A percentile compares a stretch with the other conserved stretches of the same genome.
Conservation (phyloP, 148 eudicot species). For the Rheum nobile region DNA sequence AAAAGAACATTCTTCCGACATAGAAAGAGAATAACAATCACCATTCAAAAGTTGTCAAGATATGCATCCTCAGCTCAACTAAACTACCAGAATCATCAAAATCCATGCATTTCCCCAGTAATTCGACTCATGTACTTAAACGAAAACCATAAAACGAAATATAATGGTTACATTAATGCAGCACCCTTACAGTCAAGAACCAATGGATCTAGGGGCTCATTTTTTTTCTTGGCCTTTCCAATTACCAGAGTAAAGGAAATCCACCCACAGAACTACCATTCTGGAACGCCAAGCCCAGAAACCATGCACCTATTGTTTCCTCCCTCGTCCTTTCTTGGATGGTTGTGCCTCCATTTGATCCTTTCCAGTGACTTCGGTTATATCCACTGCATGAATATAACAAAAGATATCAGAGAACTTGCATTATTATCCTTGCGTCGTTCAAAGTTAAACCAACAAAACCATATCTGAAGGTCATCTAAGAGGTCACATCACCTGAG, state of each 20-base stretch:
- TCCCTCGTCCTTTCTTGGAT: constrained; percentile 81
- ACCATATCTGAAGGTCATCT: background rate
- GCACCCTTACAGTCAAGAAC: background rate
- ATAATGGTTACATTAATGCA: background rate
- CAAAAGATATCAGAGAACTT: background rate
- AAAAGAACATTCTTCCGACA: background rate
- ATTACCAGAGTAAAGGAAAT: background rate
- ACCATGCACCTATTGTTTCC: constrained; percentile 47
- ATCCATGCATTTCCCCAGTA: background rate
- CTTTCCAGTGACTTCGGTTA: constrained; percentile 75
- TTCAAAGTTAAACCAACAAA: background rate
- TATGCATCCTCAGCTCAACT: background rate
- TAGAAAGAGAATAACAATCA: background rate
- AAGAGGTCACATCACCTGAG: background rate
- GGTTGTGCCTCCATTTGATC: constrained; percentile 76
- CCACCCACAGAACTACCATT: background rate
- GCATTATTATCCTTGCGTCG: background rate
- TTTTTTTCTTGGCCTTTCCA: background rate
- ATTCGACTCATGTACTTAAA: background rate
- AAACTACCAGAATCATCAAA: background rate
- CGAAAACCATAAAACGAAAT: background rate
- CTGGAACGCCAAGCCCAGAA: background rate
- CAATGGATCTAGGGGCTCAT: background rate
- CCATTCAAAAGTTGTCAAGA: background rate
- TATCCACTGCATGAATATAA: constrained; percentile 45